Evolutionary conservation across 257 asterid genomes (phyloP).

Genomic region (Primulina tabacum): DNA sequence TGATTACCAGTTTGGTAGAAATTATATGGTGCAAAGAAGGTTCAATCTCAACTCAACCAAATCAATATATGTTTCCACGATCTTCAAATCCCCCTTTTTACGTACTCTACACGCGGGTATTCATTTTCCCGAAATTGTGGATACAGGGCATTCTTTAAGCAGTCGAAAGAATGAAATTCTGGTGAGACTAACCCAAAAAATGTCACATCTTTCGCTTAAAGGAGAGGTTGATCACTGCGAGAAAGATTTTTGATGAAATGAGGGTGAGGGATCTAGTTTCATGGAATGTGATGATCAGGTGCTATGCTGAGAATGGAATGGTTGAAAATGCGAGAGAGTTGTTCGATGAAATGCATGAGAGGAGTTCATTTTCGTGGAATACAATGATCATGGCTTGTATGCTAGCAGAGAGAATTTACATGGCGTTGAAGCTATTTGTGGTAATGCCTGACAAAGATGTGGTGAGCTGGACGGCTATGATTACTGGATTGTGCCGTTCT

Average conservation of each 20-base stretch:
- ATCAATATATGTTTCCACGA: not conserved
- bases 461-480: constrained; percentile 49
- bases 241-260: constrained; percentile 40
- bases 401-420: constrained; percentile 22
- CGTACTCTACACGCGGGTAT: no score
- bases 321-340: constrained; percentile 32
- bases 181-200: constrained; percentile 7
- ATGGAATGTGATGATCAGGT: constrained; percentile 45
- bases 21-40: not conserved
- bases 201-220: constrained; percentile 12
- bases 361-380: constrained; percentile 40
- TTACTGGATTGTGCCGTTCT: constrained; percentile 37
- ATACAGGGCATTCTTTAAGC: no score
- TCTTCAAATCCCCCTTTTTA: no score
- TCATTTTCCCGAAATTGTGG: no score
- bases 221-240: constrained; percentile 31
- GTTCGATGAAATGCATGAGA: constrained; percentile 37
- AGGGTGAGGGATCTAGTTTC: constrained; percentile 38
- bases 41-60: not conserved
- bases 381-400: constrained; percentile 47
- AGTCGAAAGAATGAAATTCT: no score
- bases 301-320: constrained; percentile 32
- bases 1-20: not conserved
- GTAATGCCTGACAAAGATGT: constrained; percentile 40
- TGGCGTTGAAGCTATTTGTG: constrained; percentile 29